phyloP scores from a whole-genome alignment of 2,329 filamentous ascomycete genomes.

The Aspergillus sp. region DNA sequence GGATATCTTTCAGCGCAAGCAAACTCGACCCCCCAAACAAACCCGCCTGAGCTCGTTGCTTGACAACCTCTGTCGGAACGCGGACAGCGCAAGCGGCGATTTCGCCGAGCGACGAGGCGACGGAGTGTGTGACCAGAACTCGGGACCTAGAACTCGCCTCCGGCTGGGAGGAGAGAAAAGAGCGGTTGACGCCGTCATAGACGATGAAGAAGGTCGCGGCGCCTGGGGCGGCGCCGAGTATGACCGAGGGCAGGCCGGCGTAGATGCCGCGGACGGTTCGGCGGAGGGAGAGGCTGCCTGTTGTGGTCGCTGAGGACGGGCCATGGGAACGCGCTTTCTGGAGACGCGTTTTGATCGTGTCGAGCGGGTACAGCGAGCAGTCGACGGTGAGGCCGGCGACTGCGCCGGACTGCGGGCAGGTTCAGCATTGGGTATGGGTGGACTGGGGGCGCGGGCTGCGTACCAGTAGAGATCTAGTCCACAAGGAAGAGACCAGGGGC shows the following conservation, averaged over 20 bases:
- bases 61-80: slow-evolving; percentile 93
- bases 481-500: slow-evolving; percentile 31
- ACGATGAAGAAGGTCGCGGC: slow-evolving; percentile 97
- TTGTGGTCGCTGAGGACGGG: slow-evolving; percentile 43
- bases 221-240: slow-evolving; percentile 85
- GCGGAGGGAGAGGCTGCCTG: slow-evolving; percentile 58
- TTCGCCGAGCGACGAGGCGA: slow-evolving; percentile 77
- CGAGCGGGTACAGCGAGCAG: slow-evolving; percentile 91
- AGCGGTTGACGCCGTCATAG: slow-evolving; percentile 66
- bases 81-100: slow-evolving; percentile 84
- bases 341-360: slow-evolving; percentile 96
- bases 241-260: slow-evolving; percentile 76
- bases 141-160: slow-evolving; percentile 22
- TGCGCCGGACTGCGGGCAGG: slow-evolving; percentile 59
- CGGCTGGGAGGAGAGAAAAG: slow-evolving; percentile 31
- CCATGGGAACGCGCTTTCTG: slow-evolving; percentile 55
- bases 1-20: slow-evolving; percentile 60
- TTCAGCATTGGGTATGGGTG: slow-evolving; percentile 3
- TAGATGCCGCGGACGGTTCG: slow-evolving; percentile 91
- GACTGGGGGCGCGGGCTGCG: slow-evolving; percentile 1
- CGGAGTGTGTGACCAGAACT: slow-evolving; percentile 58
- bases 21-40: slow-evolving; percentile 64
- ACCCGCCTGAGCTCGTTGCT: slow-evolving; percentile 87
- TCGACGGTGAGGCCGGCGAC: slow-evolving; percentile 93
- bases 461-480: slow-evolving; percentile 36